Conservation (phyloP, 148 eudicot genomes). For the Camellia japonica region DNA sequence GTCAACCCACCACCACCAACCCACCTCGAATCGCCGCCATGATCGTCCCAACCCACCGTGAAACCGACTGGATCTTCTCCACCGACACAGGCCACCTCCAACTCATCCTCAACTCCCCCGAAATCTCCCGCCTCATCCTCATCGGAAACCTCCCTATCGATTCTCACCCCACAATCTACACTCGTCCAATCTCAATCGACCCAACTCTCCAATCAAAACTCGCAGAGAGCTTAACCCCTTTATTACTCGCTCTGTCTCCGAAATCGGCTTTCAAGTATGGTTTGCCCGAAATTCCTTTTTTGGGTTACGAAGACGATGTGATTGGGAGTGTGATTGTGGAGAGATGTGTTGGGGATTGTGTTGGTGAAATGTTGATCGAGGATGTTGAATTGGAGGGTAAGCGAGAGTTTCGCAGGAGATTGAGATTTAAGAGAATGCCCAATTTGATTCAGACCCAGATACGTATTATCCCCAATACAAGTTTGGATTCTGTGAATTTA, state of each 20-base stretch:
- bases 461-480: conserved; percentile 33
- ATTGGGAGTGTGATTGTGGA: conserved; percentile 49
- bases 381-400: conserved; percentile 59
- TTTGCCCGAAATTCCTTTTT: conserved; percentile 42
- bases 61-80: conserved; percentile 78
- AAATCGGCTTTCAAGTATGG: conserved; percentile 29
- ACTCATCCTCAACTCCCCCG: conserved; percentile 40
- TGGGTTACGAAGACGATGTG: conserved; percentile 67
- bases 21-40: conserved; percentile 54
- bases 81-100: conserved; percentile 76
- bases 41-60: conserved; percentile 67
- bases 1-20: conserved; percentile 19
- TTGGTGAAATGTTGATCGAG: conserved; percentile 80
- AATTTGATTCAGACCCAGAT: conserved; percentile 77
- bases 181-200: conserved; percentile 14
- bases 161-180: conserved; percentile 19
- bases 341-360: conserved; percentile 42
- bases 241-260: conserved; percentile 55
- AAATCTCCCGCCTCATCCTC: conserved; percentile 68
- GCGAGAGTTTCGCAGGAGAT: conserved; percentile 60
- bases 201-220: conserved; percentile 10
- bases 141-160: conserved; percentile 39
- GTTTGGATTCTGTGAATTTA: conserved; percentile 11
- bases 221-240: conserved; percentile 34
- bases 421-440: conserved; percentile 96